phyloP scores from a whole-genome alignment of 345 rosid species.

The Xanthoceras sorbifolium region DNA sequence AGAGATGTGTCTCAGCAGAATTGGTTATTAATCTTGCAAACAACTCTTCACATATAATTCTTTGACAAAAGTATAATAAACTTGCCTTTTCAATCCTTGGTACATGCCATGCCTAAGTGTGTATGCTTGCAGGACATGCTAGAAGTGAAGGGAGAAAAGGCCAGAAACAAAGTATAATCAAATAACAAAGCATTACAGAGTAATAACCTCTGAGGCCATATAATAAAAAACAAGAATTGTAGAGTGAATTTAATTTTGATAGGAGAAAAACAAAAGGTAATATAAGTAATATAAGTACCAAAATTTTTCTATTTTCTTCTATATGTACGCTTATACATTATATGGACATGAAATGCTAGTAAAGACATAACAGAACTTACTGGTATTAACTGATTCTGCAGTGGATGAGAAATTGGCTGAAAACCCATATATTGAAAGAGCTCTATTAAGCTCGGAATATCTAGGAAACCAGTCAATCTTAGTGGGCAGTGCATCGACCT shows the following conservation, averaged over 20 bases:
- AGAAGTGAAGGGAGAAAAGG: not conserved
- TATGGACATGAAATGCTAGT: conserved; percentile 8
- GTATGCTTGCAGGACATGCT: not conserved
- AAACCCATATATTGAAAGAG: conserved; percentile 76
- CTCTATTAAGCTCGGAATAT: conserved; percentile 55
- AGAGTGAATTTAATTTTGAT: not conserved
- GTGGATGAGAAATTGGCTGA: conserved; percentile 34
- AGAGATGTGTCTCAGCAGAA: not conserved
- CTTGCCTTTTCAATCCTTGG: not conserved
- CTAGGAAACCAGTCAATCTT: conserved; percentile 67
- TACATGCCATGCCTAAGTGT: not conserved
- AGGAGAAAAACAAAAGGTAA: not conserved
- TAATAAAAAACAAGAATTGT: too few relatives aligned
- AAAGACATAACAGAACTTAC: conserved; percentile 34
- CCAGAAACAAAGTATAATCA: not conserved
- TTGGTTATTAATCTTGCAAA: not conserved
- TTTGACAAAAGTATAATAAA: not conserved
- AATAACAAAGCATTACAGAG: not conserved
- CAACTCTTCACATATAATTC: not conserved
- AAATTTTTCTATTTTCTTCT: not conserved
- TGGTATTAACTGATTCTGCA: conserved; percentile 24
- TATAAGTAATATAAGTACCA: not conserved
- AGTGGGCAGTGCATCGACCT: conserved; percentile 44
- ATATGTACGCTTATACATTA: too few relatives aligned
- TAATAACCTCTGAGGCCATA: not conserved